phyloP scores from a whole-genome alignment of 345 rosid species.

The Acer campestre region DNA sequence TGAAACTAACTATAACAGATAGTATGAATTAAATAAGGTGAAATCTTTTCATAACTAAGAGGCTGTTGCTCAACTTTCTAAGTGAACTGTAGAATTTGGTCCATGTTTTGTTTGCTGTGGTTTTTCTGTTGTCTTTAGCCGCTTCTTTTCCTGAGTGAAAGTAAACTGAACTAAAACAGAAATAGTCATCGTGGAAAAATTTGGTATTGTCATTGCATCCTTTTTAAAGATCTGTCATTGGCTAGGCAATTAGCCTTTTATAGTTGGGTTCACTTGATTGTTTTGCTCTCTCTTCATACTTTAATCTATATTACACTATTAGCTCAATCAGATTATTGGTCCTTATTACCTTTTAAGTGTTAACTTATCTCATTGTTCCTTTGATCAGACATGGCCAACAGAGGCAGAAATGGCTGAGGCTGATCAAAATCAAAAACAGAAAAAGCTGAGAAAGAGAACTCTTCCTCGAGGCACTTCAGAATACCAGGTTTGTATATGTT shows the following conservation, averaged over 20 bases:
- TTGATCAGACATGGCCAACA: conserved; percentile 92
- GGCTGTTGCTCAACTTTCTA: neutral
- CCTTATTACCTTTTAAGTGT: neutral
- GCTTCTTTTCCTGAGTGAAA: neutral
- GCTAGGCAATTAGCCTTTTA: neutral
- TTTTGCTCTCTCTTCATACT: neutral
- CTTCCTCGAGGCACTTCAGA: conserved; percentile 94
- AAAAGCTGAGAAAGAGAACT: conserved; percentile 54
- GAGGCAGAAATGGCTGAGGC: conserved; percentile 95
- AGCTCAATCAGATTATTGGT: neutral
- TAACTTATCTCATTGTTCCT: conserved; percentile 19
- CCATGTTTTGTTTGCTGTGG: neutral
- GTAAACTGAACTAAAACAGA: conserved; percentile 11
- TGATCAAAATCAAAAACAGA: conserved; percentile 57
- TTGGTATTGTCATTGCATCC: neutral
- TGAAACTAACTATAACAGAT: neutral
- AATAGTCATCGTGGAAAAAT: neutral
- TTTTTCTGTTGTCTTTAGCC: conserved; percentile 2
- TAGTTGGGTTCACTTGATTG: neutral
- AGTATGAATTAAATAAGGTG: neutral
- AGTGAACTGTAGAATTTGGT: neutral
- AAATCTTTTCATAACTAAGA: neutral
- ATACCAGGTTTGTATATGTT: conserved; percentile 60
- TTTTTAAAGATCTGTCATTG: neutral
- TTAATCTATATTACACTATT: neutral